Conservation (phyloP, 257 asterid species). For the Linaria vulgaris region DNA sequence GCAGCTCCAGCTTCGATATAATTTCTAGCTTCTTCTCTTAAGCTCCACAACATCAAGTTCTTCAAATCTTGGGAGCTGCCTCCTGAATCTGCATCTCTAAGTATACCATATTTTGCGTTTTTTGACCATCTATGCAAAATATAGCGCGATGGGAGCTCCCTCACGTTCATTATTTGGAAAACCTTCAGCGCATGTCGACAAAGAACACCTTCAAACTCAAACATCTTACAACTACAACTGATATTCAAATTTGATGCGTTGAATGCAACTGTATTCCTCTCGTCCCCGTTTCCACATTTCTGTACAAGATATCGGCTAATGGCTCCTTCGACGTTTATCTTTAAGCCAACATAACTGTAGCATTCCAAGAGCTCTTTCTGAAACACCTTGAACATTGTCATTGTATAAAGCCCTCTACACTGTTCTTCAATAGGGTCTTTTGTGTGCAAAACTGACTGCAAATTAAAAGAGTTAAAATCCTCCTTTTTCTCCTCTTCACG, state of each 20-base stretch:
- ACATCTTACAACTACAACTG: slow-evolving; percentile 90
- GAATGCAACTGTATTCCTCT: slow-evolving; percentile 86
- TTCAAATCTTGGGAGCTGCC: slow-evolving; percentile 70
- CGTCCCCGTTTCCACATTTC: slow-evolving; percentile 73
- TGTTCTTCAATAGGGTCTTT: slow-evolving; percentile 97
- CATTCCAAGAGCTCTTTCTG: slow-evolving; percentile 93
- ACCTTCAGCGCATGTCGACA: slow-evolving; percentile 89
- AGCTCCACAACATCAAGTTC: slow-evolving; percentile 88
- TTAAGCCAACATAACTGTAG: slow-evolving; percentile 74
- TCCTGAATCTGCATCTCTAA: slow-evolving; percentile 68
- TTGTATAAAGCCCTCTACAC: slow-evolving; percentile 78
- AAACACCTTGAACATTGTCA: slow-evolving; percentile 72
- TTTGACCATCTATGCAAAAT: slow-evolving; percentile 89
- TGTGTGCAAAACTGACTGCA: slow-evolving; percentile 74
- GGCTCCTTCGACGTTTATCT: slow-evolving; percentile 84
- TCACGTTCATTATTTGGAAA: slow-evolving; percentile 77
- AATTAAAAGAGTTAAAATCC: slow-evolving; percentile 73
- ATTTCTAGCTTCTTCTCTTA: slow-evolving; percentile 81
- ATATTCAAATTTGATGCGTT: slow-evolving; percentile 76
- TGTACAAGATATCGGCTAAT: slow-evolving; percentile 83
- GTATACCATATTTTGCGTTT: slow-evolving; percentile 67
- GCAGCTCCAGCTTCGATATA: slow-evolving; percentile 78
- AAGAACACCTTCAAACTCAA: slow-evolving; percentile 87
- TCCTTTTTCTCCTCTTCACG: slow-evolving; percentile 88
- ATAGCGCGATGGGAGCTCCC: slow-evolving; percentile 87